Conservation (phyloP, 345 rosid genomes). For the Triadica sebifera region DNA sequence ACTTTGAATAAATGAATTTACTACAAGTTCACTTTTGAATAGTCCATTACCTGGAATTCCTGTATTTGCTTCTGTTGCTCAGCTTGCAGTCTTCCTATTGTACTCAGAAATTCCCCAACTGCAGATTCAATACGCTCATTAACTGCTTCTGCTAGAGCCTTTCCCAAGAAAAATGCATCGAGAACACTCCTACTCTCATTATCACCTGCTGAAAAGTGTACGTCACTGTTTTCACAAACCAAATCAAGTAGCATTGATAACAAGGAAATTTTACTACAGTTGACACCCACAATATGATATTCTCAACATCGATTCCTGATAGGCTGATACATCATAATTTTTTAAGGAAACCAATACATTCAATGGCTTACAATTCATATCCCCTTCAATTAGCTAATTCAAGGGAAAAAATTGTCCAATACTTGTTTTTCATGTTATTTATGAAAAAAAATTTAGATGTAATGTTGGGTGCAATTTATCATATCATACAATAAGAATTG, state of each 20-base stretch:
- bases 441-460: neutral
- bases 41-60: conserved; percentile 66
- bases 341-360: neutral
- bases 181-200: conserved; percentile 56
- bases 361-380: neutral
- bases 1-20: neutral
- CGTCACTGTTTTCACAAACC: neutral
- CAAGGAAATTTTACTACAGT: neutral
- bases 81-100: conserved; percentile 70
- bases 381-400: neutral
- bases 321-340: neutral
- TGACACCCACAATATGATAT: neutral
- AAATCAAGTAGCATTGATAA: neutral
- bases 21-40: neutral
- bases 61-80: conserved; percentile 91
- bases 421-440: neutral
- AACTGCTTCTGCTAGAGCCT: conserved; percentile 84
- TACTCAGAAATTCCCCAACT: conserved; percentile 75
- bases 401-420: neutral
- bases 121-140: conserved; percentile 79
- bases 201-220: conserved; percentile 48
- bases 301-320: neutral
- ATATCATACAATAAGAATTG: neutral
- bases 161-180: conserved; percentile 95
- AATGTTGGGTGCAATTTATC: neutral